A percentile compares a stretch with the other conserved stretches of the same genome.
These are phyloP conservation scores for Domatiomyces globalis DNA, from an alignment of 2,329 filamentous ascomycete species.

Conservation along the genomic window DNA sequence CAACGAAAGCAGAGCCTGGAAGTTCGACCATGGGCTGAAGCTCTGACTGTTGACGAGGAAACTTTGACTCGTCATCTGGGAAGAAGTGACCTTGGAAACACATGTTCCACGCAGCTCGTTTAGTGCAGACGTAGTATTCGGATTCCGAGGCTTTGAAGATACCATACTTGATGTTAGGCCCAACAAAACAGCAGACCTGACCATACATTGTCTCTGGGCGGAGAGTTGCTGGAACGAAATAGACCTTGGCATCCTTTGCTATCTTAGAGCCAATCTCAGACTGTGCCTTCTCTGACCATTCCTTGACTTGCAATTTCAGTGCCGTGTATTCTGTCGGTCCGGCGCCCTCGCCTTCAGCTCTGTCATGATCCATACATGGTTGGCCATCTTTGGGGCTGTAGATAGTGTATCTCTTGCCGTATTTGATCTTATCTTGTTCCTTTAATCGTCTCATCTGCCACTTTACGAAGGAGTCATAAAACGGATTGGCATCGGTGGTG, in stretches of 20 bases:
- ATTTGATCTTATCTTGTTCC: conserved; percentile 19
- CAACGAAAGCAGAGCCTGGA: conserved; percentile 64
- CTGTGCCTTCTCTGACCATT: conserved; percentile 69
- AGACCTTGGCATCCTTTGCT: conserved; percentile 64
- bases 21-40: conserved; percentile 63
- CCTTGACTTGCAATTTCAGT: conserved; percentile 76
- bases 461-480: conserved; percentile 85
- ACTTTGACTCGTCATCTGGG: conserved; percentile 25
- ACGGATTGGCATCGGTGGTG: conserved; percentile 91
- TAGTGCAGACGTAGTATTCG: conserved; percentile 67
- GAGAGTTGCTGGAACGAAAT: conserved; percentile 81
- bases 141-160: conserved; percentile 59
- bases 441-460: conserved; percentile 45
- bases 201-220: conserved; percentile 98
- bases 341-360: conserved; percentile 65
- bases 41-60: conserved; percentile 49
- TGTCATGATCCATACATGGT: conserved; percentile 77
- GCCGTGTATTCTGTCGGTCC: conserved; percentile 85
- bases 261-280: conserved; percentile 62
- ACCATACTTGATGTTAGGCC: conserved; percentile 77
- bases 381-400: conserved; percentile 84
- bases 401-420: conserved; percentile 83
- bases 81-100: conserved; percentile 80
- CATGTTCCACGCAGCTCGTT: conserved; percentile 85
- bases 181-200: conserved; percentile 89